Conservation (phyloP, 2,329 filamentous ascomycete species). For the Botrytis sinoallii region DNA sequence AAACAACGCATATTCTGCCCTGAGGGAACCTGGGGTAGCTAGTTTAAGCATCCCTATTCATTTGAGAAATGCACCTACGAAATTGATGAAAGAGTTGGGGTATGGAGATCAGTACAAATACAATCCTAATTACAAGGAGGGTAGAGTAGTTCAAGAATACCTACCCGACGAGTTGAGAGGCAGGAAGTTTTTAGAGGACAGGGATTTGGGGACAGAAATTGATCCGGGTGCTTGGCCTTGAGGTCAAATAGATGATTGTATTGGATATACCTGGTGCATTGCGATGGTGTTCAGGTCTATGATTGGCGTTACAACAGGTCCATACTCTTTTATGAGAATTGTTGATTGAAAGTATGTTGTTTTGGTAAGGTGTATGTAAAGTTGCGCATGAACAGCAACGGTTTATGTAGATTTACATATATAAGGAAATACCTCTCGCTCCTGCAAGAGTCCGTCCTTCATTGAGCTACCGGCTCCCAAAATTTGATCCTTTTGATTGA, state of each 20-base stretch:
- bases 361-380: neutral
- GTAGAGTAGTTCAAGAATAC: conserved; percentile 82
- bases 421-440: neutral
- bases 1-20: conserved; percentile 73
- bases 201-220: conserved; percentile 73
- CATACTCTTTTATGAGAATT: neutral
- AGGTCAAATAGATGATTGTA: conserved; percentile 13
- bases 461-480: neutral
- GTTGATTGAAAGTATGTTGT: neutral
- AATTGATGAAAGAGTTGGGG: conserved; percentile 87
- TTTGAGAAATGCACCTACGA: conserved; percentile 85
- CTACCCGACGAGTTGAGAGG: conserved; percentile 74
- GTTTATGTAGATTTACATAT: conserved; percentile 4
- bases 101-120: conserved; percentile 95
- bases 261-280: conserved; percentile 20
- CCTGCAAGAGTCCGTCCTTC: neutral
- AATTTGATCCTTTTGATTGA: conserved; percentile 1
- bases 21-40: conserved; percentile 80
- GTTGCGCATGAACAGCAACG: conserved; percentile 1
- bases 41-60: conserved; percentile 81
- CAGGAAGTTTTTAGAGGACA: conserved; percentile 72
- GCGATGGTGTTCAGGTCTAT: conserved; percentile 22
- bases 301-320: neutral
- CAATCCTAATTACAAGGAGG: conserved; percentile 83
- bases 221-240: conserved; percentile 52